Conservation (phyloP, 331 rosid species). For the Phaseolus coccineus region DNA sequence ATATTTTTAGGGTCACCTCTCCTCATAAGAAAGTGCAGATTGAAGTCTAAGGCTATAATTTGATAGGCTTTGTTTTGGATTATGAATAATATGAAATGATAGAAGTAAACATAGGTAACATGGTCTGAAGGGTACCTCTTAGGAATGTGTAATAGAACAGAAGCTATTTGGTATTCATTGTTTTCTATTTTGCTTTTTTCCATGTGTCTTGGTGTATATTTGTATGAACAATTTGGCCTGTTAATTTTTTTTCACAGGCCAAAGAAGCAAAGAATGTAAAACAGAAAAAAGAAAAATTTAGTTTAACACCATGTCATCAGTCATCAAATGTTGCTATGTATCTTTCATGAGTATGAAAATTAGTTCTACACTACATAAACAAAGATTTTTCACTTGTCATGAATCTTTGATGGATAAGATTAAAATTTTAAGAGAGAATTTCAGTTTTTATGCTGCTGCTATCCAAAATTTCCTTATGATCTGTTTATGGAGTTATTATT, state of each 20-base stretch:
- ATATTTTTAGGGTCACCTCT: constrained; percentile 74
- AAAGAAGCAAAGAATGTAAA: background rate
- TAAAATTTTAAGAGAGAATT: constrained; percentile 1
- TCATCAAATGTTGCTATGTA: background rate
- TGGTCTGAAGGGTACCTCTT: background rate
- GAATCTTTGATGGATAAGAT: background rate
- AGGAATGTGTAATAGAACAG: constrained; percentile 13
- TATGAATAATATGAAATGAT: background rate
- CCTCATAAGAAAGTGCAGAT: constrained; percentile 36
- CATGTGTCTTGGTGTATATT: background rate
- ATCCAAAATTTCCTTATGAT: no score
- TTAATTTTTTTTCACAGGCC: constrained; percentile 30
- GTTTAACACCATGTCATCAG: background rate
- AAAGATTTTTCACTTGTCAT: background rate
- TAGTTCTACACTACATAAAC: background rate
- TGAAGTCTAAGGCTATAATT: constrained; percentile 36
- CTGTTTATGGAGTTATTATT: no score
- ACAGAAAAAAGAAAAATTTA: background rate
- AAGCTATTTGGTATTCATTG: constrained; percentile 3
- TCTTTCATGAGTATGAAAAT: background rate
- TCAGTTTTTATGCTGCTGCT: no score
- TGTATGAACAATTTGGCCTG: constrained; percentile 16
- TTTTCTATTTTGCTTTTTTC: background rate
- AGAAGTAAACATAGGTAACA: background rate
- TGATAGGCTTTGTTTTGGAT: background rate